Base-by-base conservation (phyloP, 164 flowering plant genomes). In the Pachysandra terminalis region DNA sequence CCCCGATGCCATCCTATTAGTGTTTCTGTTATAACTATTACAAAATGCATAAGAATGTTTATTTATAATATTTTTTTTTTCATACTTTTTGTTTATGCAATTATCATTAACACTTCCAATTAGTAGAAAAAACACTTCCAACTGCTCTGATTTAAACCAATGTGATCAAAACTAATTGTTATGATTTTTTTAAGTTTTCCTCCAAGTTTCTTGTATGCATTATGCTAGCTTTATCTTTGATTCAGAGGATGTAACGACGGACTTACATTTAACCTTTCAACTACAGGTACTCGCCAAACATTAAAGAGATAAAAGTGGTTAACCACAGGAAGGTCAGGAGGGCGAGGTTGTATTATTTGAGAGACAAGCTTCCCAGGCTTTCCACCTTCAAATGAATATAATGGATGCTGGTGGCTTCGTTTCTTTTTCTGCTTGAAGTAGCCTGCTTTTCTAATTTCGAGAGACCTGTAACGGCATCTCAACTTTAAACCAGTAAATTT, bases 261-360 rank as follows among this genome's bases (percentile, higher is more conserved):
- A 51, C 22, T 23, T 5, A n/a, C 28, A 24, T 67, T 24, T 57
- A 28, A 23, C 15, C 19, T 51, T 52, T 67, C 6, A 45, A 19
- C 63, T 75, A 23, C 86, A 92, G 99, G 76, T 92, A 92, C 80
- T 95, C 98, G 1, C 99, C 98, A 24, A 83, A 82, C 69, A 84
- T 95, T 81, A 90, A 87, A 74, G 94, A 90, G 84, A 82, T 95
- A 37, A 92, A 83, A 70, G 91, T 95, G 17, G 76, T 92, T 25
- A 81, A n/a, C 0, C 96, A 90, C 83, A 81, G 94, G 81, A 95
- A 95, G 77, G 98, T 92, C 59, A 83, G 98, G 71, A 87, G 96
- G 75, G 98, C 99, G 23, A 84, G 86, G 73, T 68, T 95, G 81
- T 95, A 90, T 77, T 95, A 92, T 75, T 75, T 95, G 70, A 81